phyloP scores from a whole-genome alignment of 1,284 basidiomycete genomes.

The Boletus semigastroideus region DNA sequence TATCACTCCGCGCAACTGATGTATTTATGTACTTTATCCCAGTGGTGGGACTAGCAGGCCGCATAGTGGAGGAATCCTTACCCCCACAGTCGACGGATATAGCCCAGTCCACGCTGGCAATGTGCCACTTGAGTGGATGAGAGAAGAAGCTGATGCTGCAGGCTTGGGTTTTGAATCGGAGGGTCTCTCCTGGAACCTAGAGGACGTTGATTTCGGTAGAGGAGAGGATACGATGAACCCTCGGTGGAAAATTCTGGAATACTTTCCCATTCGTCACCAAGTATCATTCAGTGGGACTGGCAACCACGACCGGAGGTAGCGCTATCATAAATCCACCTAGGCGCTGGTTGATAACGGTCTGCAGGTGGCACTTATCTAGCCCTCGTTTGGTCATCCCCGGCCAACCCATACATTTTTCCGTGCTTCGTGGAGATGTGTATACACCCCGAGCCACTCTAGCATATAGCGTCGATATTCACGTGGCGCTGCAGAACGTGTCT shows the following conservation, averaged over 20 bases:
- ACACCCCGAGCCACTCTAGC: slow-evolving; percentile 12
- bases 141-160: slow-evolving; percentile 1
- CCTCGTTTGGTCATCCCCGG: slow-evolving; percentile 14
- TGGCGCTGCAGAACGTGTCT: too few relatives aligned
- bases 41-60: slow-evolving; percentile 3
- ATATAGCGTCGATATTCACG: slow-evolving; percentile 2
- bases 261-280: slow-evolving; percentile 18
- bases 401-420: slow-evolving; percentile 17
- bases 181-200: neutral
- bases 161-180: neutral
- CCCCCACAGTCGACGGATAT: neutral
- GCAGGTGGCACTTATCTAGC: slow-evolving; percentile 10
- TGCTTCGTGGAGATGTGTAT: slow-evolving; percentile 7
- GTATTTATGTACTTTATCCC: neutral
- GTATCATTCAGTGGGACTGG: slow-evolving; percentile 14
- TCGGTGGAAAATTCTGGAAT: slow-evolving; percentile 14
- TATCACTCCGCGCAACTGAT: neutral
- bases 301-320: slow-evolving; percentile 6
- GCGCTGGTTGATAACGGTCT: neutral
- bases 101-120: slow-evolving; percentile 14
- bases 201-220: slow-evolving; percentile 9
- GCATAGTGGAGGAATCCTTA: too few relatives aligned
- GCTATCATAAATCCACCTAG: neutral
- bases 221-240: neutral
- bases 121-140: slow-evolving; percentile 20